Evolutionary conservation across 1,284 basidiomycete genomes (phyloP), one percentile per base, ranked within the genome.

Genomic region (Ustanciosporium gigantosporum): DNA sequence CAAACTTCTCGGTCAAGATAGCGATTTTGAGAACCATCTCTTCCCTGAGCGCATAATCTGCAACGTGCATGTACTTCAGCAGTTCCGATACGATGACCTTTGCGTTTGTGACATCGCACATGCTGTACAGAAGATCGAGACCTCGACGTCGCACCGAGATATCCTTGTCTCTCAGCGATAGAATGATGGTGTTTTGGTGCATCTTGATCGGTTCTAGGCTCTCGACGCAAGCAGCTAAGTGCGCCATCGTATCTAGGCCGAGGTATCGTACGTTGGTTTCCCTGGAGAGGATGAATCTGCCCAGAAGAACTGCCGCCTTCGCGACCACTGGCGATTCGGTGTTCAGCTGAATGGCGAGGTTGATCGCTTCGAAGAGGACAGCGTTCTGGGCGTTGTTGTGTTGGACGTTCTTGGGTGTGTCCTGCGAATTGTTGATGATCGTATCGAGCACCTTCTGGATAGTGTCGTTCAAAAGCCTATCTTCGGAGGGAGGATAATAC

Each of bases 11-110:
- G 7, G 95, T 98, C 49, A 97, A 81, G 62, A 98, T 94, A 29
- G 95, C 95, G 60, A 98, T 95, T 80, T 98, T 98, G 47, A 97
- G 83, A 2, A 96, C 94, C 91, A 98, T 92, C 79, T 98, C 92
- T 79, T 97, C 94, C 34, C 95, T 84, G 35, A 99, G 82, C 21
- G 88, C 91, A 73, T 96, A 97, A 79, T 98, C 95, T 3, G 95
- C 94, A 13, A 95, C 86, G 73, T 87, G 87, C 51, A 98, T 83
- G 79, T 96, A 98, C 55, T 89, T 85, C 48, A 99, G 81, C 22
- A 99, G 83, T 79, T 98, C 93, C 43, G 88, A 91, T 22, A 98
- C 95, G 66, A 98, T 92, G 47, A 89, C 81, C 76, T 93, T 92
- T 14, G 93, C 90, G 80, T 97, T 98, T 69, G 90, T 88, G 15